Conservation (phyloP, 345 rosid species). For the Xanthoceras sorbifolium region DNA sequence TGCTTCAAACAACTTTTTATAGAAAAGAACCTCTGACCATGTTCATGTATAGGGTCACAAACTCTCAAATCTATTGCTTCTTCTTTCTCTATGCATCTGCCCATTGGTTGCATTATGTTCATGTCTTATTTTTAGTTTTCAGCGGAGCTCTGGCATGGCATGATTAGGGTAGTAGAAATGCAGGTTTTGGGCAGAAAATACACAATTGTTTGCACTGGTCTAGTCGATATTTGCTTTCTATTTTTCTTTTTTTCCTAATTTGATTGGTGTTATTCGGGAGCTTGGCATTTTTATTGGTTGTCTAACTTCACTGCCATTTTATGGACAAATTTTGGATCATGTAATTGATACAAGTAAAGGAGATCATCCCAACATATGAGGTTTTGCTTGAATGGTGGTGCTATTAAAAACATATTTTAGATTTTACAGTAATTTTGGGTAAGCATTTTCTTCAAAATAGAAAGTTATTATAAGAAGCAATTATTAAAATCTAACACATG, state of each 20-base stretch:
- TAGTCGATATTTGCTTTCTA: too few species aligned
- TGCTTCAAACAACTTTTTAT: slow-evolving; percentile 22
- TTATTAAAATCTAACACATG: too few species aligned
- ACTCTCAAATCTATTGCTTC: not conserved
- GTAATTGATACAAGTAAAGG: too few species aligned
- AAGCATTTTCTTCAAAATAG: too few species aligned
- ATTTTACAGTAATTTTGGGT: too few species aligned
- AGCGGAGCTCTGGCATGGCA: not conserved
- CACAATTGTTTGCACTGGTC: slow-evolving; percentile 4
- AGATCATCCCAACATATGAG: too few species aligned
- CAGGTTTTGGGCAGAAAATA: not conserved
- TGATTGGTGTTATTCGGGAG: not conserved
- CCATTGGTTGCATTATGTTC: not conserved
- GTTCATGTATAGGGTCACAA: slow-evolving; percentile 29
- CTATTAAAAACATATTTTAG: too few species aligned
- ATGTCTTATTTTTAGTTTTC: not conserved
- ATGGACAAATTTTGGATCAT: too few species aligned
- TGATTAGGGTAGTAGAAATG: slow-evolving; percentile 15
- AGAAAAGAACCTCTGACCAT: slow-evolving; percentile 10
- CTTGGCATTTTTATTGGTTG: too few species aligned
- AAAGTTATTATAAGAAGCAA: too few species aligned
- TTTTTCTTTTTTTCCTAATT: not conserved
- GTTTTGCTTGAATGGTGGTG: too few species aligned
- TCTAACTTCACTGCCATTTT: too few species aligned
- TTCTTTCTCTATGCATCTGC: not conserved